Evolutionary conservation across 768 basidiomycete species (phyloP).

Genomic region (Lepiota subincarnata): DNA sequence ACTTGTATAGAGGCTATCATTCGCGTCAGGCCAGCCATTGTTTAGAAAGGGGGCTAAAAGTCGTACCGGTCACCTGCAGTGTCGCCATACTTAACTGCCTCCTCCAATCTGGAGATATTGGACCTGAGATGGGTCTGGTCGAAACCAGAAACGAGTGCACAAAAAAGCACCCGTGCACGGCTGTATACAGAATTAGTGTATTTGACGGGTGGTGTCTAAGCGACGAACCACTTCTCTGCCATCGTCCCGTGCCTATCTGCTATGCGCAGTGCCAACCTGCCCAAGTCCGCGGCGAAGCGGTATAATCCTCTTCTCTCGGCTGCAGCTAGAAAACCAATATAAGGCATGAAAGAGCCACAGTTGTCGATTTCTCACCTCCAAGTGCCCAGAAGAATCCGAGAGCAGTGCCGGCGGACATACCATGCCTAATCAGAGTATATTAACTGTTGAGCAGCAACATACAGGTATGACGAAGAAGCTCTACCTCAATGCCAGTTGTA

Average conservation of each 20-base stretch:
- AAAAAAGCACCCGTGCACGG: constrained; percentile 58
- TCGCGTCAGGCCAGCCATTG: background rate
- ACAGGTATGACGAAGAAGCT: constrained; percentile 1
- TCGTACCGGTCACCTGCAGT: constrained; percentile 63
- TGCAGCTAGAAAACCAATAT: constrained; percentile 33
- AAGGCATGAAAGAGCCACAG: background rate
- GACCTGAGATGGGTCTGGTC: constrained; percentile 61
- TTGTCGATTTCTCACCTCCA: constrained; percentile 37
- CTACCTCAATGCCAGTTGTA: constrained; percentile 60
- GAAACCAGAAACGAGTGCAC: constrained; percentile 61
- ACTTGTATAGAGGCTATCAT: constrained; percentile 54
- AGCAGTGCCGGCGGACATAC: constrained; percentile 65
- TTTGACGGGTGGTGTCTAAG: background rate
- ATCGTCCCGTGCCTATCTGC: constrained; percentile 60
- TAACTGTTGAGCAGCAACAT: background rate
- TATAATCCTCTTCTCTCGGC: constrained; percentile 62
- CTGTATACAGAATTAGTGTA: constrained; percentile 25
- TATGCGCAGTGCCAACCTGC: constrained; percentile 62
- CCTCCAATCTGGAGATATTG: constrained; percentile 56
- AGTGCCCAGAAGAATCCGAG: constrained; percentile 73
- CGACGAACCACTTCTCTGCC: constrained; percentile 61
- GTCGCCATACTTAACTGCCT: constrained; percentile 60
- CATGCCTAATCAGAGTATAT: constrained; percentile 37
- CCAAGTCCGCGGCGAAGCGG: constrained; percentile 65
- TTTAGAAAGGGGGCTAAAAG: background rate